Conservation (phyloP, 2,329 filamentous ascomycete genomes). For the Xylaria polymorpha region DNA sequence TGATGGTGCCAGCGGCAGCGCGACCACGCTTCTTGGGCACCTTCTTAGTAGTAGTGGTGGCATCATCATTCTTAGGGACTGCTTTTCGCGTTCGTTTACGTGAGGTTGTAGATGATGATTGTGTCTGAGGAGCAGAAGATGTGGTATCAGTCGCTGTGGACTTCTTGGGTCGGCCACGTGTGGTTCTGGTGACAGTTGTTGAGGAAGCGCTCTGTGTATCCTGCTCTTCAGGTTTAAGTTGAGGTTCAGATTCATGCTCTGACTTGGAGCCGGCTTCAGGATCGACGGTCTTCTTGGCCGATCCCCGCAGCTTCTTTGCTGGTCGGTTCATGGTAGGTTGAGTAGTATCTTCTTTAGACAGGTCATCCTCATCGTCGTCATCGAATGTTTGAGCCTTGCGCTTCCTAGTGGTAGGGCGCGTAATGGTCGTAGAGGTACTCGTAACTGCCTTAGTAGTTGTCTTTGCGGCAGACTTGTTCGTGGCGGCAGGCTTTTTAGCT, state of each 20-base stretch:
- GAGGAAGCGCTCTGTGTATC: constrained; percentile 32
- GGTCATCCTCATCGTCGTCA: constrained; percentile 58
- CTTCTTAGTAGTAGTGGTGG: constrained; percentile 43
- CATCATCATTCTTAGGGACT: constrained; percentile 41
- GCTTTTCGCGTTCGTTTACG: constrained; percentile 50
- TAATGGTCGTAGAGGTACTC: constrained; percentile 11
- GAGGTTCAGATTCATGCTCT: constrained; percentile 46
- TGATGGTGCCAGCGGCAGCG: constrained; percentile 53
- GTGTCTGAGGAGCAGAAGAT: constrained; percentile 36
- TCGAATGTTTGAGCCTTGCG: constrained; percentile 62
- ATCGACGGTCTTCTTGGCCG: constrained; percentile 57
- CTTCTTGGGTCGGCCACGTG: constrained; percentile 53
- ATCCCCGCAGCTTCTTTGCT: constrained; percentile 58
- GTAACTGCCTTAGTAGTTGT: constrained; percentile 24
- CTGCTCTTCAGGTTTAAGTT: constrained; percentile 6
- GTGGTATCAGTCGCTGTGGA: constrained; percentile 45
- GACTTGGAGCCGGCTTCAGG: constrained; percentile 44
- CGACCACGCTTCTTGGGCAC: constrained; percentile 55
- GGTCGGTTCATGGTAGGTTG: constrained; percentile 50
- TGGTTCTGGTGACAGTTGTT: constrained; percentile 19
- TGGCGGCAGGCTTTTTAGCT: constrained; percentile 40
- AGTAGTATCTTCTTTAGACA: constrained; percentile 40
- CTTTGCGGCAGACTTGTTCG: constrained; percentile 55
- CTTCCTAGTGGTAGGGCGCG: constrained; percentile 53
- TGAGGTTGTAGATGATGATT: constrained; percentile 47